phyloP scores from a whole-genome alignment of 495 filamentous ascomycete genomes.

The Penicillium parvum region DNA sequence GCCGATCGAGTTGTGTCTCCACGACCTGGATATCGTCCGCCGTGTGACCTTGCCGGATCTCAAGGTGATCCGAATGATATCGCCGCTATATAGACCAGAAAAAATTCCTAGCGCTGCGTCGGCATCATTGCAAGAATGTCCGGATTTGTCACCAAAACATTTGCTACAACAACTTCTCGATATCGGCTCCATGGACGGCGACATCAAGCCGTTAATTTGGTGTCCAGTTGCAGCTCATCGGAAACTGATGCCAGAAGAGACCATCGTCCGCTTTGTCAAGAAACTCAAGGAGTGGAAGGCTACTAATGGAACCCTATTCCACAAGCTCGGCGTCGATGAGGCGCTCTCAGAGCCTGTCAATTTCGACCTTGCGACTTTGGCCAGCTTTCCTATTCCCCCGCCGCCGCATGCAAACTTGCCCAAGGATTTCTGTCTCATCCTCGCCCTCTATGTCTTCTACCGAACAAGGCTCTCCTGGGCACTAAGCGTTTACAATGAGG shows the following conservation, averaged over 20 bases:
- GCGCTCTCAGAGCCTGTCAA: neutral
- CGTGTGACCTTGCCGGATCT: slow-evolving; percentile 4
- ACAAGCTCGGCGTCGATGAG: neutral
- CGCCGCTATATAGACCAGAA: neutral
- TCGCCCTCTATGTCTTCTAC: slow-evolving; percentile 5
- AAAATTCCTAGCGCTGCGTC: neutral
- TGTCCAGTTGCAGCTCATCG: neutral
- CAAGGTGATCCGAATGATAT: neutral
- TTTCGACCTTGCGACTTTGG: slow-evolving; percentile 1
- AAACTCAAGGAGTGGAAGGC: slow-evolving; percentile 1
- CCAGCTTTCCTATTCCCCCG: slow-evolving; percentile 2
- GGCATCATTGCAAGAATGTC: neutral
- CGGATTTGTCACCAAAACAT: neutral
- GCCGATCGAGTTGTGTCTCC: slow-evolving; percentile 4
- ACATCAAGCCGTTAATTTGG: slow-evolving; percentile 7
- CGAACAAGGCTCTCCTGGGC: slow-evolving; percentile 3
- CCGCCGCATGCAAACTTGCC: neutral
- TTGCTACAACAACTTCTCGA: slow-evolving; percentile 8
- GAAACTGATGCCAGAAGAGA: neutral
- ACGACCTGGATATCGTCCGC: slow-evolving; percentile 5
- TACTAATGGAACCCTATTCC: neutral
- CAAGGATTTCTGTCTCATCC: slow-evolving; percentile 1
- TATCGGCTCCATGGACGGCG: slow-evolving; percentile 2
- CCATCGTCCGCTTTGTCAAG: neutral
- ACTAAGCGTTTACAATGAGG: slow-evolving; percentile 1